Evolutionary conservation across 1,139 yeast species (phyloP).

Genomic region (Kodamaea sp.): DNA sequence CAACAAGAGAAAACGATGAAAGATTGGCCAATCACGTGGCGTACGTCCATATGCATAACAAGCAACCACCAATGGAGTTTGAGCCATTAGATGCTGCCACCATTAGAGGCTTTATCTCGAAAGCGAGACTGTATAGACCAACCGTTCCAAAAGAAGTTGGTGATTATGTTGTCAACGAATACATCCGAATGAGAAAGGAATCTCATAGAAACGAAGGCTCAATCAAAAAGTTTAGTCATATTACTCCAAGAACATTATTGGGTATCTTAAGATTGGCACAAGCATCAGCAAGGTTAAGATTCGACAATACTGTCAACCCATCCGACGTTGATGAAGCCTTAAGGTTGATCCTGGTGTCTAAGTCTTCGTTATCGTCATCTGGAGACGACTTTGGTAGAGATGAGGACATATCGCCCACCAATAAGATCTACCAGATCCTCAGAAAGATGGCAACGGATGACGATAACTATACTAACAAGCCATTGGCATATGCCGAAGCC

Average conservation of each 20-base stretch:
- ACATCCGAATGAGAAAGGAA: constrained; percentile 89
- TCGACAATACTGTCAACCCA: constrained; percentile 62
- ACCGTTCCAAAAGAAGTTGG: constrained; percentile 83
- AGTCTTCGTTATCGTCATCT: constrained; percentile 67
- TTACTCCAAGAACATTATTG: constrained; percentile 91
- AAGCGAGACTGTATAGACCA: constrained; percentile 85
- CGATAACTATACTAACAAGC: constrained; percentile 36
- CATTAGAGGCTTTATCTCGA: constrained; percentile 83
- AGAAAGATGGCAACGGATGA: constrained; percentile 50
- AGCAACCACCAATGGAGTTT: constrained; percentile 74
- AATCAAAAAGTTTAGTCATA: constrained; percentile 77
- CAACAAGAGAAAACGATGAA: constrained; percentile 77
- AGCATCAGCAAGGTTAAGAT: constrained; percentile 87
- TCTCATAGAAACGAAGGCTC: constrained; percentile 78
- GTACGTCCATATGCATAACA: constrained; percentile 89
- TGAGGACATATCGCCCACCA: constrained; percentile 44
- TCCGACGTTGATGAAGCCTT: constrained; percentile 96
- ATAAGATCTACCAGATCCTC: constrained; percentile 61
- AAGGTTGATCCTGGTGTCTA: constrained; percentile 79
- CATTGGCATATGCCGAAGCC: constrained; percentile 55
- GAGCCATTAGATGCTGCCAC: constrained; percentile 76
- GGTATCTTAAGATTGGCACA: constrained; percentile 92
- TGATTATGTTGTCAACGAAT: constrained; percentile 81
- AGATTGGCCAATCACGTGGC: constrained; percentile 90
- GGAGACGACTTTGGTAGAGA: constrained; percentile 44